These are phyloP conservation scores for Pichia sp. DNA, from an alignment of 1,139 yeast species.

Conservation along the genomic window DNA sequence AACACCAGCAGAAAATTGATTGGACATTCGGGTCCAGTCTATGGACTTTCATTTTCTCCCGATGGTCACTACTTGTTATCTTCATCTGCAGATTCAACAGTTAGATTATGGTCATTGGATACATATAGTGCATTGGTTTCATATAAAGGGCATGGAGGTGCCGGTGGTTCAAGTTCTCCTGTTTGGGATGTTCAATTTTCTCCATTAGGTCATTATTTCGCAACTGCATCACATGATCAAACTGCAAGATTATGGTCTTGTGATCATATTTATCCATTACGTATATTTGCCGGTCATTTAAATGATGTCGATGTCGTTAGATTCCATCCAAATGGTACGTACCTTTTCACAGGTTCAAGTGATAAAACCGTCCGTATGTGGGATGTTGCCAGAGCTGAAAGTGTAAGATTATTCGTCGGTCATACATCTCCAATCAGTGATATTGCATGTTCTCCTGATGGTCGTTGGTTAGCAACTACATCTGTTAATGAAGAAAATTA, in stretches of 20 bases:
- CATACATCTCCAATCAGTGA: conserved; percentile 88
- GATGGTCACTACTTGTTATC: conserved; percentile 82
- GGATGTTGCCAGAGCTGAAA: conserved; percentile 88
- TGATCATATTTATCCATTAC: conserved; percentile 93
- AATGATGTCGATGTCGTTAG: conserved; percentile 95
- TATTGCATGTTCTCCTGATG: conserved; percentile 92
- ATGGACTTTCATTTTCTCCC: conserved; percentile 87
- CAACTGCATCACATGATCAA: conserved; percentile 96
- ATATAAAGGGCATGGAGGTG: conserved; percentile 75
- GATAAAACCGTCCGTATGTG: conserved; percentile 98
- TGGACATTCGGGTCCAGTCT: conserved; percentile 95
- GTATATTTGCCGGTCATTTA: conserved; percentile 96
- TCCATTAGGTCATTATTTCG: conserved; percentile 96
- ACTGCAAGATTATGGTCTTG: conserved; percentile 98
- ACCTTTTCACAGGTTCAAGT: conserved; percentile 91
- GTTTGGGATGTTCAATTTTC: conserved; percentile 97
- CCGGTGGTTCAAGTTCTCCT: conserved; percentile 58
- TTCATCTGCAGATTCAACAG: conserved; percentile 89
- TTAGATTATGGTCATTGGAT: conserved; percentile 91
- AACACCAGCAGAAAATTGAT: conserved; percentile 57
- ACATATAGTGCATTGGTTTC: conserved; percentile 86
- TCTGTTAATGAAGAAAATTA: conserved; percentile 71
- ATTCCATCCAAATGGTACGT: conserved; percentile 96
- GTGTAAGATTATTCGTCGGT: conserved; percentile 93
- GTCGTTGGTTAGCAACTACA: conserved; percentile 94